These are phyloP conservation scores for Fusarium sp. DNA, from an alignment of 2,329 filamentous ascomycete genomes.

Conservation along the genomic window DNA sequence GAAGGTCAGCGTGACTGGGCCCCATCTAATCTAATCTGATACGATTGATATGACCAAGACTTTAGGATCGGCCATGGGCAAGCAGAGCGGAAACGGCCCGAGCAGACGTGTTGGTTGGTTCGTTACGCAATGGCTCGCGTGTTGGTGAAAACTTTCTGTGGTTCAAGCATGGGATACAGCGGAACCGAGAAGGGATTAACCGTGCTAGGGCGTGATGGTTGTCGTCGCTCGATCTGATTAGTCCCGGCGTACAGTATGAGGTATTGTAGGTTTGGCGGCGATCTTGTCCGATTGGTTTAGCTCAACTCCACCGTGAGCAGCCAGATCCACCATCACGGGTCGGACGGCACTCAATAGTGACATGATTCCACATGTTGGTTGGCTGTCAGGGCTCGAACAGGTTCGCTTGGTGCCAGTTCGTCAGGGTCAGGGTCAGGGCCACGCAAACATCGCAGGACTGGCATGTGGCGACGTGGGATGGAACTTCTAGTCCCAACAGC, in stretches of 20 bases:
- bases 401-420: not conserved
- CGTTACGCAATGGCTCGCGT: constrained; percentile 17
- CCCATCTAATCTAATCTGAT: constrained; percentile 40
- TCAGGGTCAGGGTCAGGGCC: not conserved
- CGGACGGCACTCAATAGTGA: not conserved
- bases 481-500: not conserved
- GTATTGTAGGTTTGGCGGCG: not conserved
- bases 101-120: not conserved
- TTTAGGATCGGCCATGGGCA: not conserved
- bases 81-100: constrained; percentile 6
- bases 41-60: constrained; percentile 9
- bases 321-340: not conserved
- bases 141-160: not conserved
- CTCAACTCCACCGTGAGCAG: not conserved
- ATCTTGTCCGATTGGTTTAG: not conserved
- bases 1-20: too few species aligned
- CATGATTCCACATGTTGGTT: not conserved
- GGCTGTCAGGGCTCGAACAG: not conserved
- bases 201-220: not conserved
- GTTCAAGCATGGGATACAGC: constrained; percentile 6
- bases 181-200: not conserved
- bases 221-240: not conserved
- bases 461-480: not conserved
- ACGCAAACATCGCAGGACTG: not conserved
- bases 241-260: not conserved